Evolutionary conservation across 495 filamentous ascomycete species (phyloP).

Genomic region (Daldinia concentrica): DNA sequence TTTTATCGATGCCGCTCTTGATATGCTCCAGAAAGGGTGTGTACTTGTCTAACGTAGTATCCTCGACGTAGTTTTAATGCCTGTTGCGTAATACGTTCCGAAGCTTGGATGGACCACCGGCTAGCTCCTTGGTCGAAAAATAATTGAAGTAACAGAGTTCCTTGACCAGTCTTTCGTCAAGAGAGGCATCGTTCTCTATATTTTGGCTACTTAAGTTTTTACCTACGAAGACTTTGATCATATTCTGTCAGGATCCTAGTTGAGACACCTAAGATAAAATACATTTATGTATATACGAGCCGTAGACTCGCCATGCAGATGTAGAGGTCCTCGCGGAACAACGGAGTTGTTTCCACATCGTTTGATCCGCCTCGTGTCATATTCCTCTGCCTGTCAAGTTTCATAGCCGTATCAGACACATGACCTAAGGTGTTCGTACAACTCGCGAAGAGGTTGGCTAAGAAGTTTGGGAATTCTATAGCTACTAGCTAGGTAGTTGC

Average conservation of each 20-base stretch:
- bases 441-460: background rate
- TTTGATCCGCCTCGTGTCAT: too few relatives aligned
- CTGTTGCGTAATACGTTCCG: too few relatives aligned
- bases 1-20: too few relatives aligned
- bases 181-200: background rate
- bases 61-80: background rate
- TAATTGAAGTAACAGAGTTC: background rate
- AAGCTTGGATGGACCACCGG: too few relatives aligned
- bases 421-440: background rate
- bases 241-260: too few relatives aligned
- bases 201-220: background rate
- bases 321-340: too few relatives aligned
- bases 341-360: too few relatives aligned
- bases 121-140: too few relatives aligned
- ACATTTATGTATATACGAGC: too few relatives aligned
- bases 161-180: background rate
- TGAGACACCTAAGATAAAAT: too few relatives aligned
- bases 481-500: too few relatives aligned
- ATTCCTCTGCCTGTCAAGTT: background rate
- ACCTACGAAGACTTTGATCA: background rate
- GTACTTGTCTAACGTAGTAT: background rate
- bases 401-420: background rate
- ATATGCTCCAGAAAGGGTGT: background rate
- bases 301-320: too few relatives aligned
- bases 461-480: background rate